phyloP scores from a whole-genome alignment of 2,329 filamentous ascomycete genomes.

The Cladosporium sp. region DNA sequence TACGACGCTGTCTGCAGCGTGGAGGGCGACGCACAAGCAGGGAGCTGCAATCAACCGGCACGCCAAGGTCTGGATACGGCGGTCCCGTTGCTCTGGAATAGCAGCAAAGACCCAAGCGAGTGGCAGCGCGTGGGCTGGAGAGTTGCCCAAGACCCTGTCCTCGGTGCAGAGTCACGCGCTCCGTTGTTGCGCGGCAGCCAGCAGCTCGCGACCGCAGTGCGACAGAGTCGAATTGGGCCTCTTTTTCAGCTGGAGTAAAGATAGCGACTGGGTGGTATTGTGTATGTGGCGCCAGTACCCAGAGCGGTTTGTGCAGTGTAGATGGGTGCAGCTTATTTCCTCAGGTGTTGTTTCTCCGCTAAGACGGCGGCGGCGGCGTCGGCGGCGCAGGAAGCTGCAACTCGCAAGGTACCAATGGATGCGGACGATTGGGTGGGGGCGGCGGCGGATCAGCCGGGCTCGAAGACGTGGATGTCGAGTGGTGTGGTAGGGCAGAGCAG shows the following conservation, averaged over 20 bases:
- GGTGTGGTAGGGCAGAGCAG: conserved; percentile 34
- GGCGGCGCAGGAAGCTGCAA: conserved; percentile 12
- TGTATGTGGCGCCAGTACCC: neutral
- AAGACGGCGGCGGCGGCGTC: neutral
- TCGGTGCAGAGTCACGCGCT: conserved; percentile 10
- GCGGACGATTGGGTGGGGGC: conserved; percentile 11
- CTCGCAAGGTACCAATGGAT: conserved; percentile 18
- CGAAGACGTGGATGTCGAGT: conserved; percentile 19
- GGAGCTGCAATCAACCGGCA: conserved; percentile 9
- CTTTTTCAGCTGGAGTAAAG: conserved; percentile 1
- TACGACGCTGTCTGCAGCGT: conserved; percentile 9
- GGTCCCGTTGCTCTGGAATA: conserved; percentile 12
- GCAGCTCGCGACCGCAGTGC: conserved; percentile 10
- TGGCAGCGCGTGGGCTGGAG: conserved; percentile 6
- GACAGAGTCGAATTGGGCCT: neutral
- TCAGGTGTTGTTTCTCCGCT: neutral
- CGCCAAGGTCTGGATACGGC: conserved; percentile 5
- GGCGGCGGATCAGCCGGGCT: conserved; percentile 29
- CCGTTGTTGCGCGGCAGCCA: conserved; percentile 4
- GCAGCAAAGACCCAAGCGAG: conserved; percentile 9
- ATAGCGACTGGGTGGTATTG: neutral
- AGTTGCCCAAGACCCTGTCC: conserved; percentile 6
- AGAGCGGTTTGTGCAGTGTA: conserved; percentile 12
- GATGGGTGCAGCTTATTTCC: neutral
- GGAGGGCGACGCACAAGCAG: conserved; percentile 11